Evolutionary conservation across 495 filamentous ascomycete species (phyloP).

Genomic region (Podospora comata): DNA sequence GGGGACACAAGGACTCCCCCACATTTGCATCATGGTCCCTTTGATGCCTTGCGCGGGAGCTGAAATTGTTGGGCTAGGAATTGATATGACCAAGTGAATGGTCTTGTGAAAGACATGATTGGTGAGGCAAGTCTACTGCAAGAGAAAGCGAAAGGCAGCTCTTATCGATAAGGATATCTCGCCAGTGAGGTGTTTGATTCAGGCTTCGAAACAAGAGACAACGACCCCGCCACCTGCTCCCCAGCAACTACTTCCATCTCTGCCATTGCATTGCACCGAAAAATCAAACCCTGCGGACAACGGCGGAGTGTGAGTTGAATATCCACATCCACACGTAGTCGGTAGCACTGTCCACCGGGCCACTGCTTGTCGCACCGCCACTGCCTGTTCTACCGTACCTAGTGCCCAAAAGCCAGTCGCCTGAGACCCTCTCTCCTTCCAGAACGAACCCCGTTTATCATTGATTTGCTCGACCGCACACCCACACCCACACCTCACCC

Average conservation of each 20-base stretch:
- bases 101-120: background rate
- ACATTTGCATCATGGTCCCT: background rate
- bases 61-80: background rate
- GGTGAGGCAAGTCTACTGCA: background rate
- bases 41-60: background rate
- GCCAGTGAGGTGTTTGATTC: background rate
- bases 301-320: background rate
- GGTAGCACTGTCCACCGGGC: background rate
- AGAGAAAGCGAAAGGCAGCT: background rate
- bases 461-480: constrained; percentile 1
- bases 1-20: background rate
- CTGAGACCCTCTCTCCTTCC: background rate
- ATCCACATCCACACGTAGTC: background rate
- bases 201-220: background rate
- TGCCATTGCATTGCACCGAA: background rate
- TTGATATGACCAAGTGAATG: background rate
- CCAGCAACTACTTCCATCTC: background rate
- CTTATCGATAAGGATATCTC: background rate
- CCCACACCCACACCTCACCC: background rate
- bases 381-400: background rate
- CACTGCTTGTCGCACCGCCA: background rate
- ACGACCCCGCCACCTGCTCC: background rate
- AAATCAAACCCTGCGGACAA: background rate
- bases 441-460: constrained; percentile 7
- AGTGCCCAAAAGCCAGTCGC: background rate